Base-by-base conservation (phyloP, 2,329 filamentous ascomycete species). In the Metarhizium humberi region DNA sequence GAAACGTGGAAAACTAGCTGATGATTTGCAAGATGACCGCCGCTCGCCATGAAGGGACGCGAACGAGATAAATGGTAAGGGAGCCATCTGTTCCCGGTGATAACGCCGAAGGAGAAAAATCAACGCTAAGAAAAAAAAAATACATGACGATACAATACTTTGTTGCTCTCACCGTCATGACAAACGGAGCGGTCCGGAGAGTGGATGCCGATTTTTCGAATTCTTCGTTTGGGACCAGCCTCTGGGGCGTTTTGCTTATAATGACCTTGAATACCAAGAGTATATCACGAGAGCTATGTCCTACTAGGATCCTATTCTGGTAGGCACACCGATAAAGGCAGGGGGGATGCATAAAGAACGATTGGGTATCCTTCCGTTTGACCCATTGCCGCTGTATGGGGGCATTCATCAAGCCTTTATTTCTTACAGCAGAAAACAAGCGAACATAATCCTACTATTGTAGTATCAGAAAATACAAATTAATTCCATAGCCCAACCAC, bases 1-100 rank as follows among this genome's bases (percentile, higher is more conserved):
- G 67, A 67, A 68, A 65, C 75, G 71, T 72, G 69, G 75, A 69
- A 79, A 72, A 70, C 76, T 75, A 67, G 78, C 77, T 83, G 80
- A 84, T 81, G 70, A 69, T 77, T 75, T 60, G 60, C 63, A 70
- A 69, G 68, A 66, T 64, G 63, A 64, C 58, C 50, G 60, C 55
- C 58, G 56, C 59, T 61, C 58, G 30, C 55, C 61, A 45, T 54
- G 47, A 20, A 52, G 42, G 16, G 66, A 63, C 38, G 43, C 60
- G 45, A 56, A 60, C 51, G 25, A 25, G 45, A 18, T 20, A 30
- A 20, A 16, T 25, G 42, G 32, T 34, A 34, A 25, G n/a, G 18
- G 18, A 18, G 42, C 16, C 16, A 45, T 7, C 6, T 13, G 13
- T 16, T 40, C 14, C 38, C 13, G 14, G 14, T 40, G 38, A 40